Percentiles rank a stretch among this genome's conserved stretches.
phyloP scores from a whole-genome alignment of 805 yeast genomes.

The Wickerhamiella allomyrinae region DNA sequence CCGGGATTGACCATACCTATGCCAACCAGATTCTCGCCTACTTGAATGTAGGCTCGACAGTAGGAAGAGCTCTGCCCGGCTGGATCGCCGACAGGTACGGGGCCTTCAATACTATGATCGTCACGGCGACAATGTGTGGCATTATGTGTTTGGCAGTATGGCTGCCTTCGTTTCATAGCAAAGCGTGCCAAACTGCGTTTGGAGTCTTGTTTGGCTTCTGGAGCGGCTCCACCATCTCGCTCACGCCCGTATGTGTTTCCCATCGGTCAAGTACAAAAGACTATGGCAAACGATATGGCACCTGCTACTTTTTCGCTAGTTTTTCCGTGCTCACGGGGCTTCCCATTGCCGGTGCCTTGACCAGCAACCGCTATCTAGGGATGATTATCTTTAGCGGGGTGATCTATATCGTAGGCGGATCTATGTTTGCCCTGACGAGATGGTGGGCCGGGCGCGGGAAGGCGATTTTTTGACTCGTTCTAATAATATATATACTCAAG shows the following conservation, averaged over 20 bases:
- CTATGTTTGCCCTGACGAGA: constrained; percentile 18
- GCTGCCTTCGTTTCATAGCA: constrained; percentile 40
- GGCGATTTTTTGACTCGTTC: constrained; percentile 5
- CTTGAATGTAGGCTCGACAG: constrained; percentile 35
- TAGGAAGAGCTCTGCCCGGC: constrained; percentile 47
- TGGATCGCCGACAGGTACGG: constrained; percentile 42
- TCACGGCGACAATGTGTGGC: constrained; percentile 32
- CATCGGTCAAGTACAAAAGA: constrained; percentile 45
- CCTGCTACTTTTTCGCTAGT: constrained; percentile 38
- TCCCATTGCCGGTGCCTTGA: constrained; percentile 28
- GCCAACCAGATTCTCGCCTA: constrained; percentile 33
- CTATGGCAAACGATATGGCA: constrained; percentile 58
- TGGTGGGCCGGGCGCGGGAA: constrained; percentile 19
- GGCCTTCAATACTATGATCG: constrained; percentile 39
- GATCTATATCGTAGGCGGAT: constrained; percentile 19
- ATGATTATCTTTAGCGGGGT: constrained; percentile 23
- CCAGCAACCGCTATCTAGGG: constrained; percentile 20
- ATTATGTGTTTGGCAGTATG: constrained; percentile 35
- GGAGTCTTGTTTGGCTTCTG: constrained; percentile 26
- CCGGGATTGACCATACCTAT: constrained; percentile 26
- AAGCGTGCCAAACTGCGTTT: constrained; percentile 41
- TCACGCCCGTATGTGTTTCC: constrained; percentile 58
- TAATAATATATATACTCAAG: no score
- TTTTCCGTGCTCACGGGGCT: constrained; percentile 27
- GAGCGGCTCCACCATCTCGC: constrained; percentile 33